Conservation (phyloP, 129 eudicot genomes). For the Helichrysum umbraculigerum region DNA sequence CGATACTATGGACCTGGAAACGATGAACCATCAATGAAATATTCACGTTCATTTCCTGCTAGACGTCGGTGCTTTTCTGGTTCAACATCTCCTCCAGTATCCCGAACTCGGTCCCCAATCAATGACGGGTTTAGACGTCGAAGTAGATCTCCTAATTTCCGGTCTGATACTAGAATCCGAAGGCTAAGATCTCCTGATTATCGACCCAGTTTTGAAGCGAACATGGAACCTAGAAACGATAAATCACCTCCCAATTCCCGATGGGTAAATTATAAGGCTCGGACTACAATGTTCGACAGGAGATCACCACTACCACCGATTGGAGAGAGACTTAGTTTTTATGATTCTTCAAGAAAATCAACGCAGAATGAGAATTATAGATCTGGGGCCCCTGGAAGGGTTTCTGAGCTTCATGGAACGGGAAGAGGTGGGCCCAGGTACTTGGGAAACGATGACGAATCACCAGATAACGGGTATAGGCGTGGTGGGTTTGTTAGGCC, state of each 20-base stretch:
- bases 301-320: conserved; percentile 33
- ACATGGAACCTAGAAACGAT: conserved; percentile 25
- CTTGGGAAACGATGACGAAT: conserved; percentile 22
- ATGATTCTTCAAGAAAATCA: conserved; percentile 33
- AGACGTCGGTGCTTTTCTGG: conserved; percentile 33
- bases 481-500: conserved; percentile 32
- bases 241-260: conserved; percentile 25
- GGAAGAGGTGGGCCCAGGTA: conserved; percentile 30
- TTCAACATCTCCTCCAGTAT: conserved; percentile 40
- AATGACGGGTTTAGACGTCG: conserved; percentile 30
- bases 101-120: conserved; percentile 39
- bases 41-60: conserved; percentile 28
- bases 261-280: conserved; percentile 29
- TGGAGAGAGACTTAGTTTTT: conserved; percentile 28
- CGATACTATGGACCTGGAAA: conserved; percentile 35
- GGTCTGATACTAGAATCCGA: conserved; percentile 36
- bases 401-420: conserved; percentile 28
- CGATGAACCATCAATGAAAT: conserved; percentile 27
- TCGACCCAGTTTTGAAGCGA: conserved; percentile 34
- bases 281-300: conserved; percentile 23
- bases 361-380: conserved; percentile 30
- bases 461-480: conserved; percentile 27
- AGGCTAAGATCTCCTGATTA: conserved; percentile 35
- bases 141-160: conserved; percentile 43
- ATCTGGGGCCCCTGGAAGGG: conserved; percentile 29